Percentiles rank a stretch among this genome's conserved stretches.
phyloP scores from a whole-genome alignment of 306 rosid species.

The Fagus sylvatica region DNA sequence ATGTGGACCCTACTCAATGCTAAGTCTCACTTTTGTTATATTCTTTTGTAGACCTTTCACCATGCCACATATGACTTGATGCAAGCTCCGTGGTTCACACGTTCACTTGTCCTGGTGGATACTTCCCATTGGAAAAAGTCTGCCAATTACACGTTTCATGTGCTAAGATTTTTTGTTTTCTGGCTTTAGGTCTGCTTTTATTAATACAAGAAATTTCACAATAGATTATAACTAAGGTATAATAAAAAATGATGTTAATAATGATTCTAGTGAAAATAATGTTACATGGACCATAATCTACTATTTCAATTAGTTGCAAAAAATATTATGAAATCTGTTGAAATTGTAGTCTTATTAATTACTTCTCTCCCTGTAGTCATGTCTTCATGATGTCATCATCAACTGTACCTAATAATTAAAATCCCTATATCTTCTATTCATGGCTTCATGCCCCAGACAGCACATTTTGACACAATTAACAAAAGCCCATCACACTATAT shows the following conservation, averaged over 20 bases:
- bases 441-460: not conserved
- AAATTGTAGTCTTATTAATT: not conserved
- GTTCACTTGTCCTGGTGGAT: not conserved
- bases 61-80: not conserved
- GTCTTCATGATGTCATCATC: not conserved
- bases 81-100: slow-evolving; percentile 1
- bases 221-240: too few relatives aligned
- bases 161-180: not conserved
- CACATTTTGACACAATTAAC: not conserved
- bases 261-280: too few relatives aligned
- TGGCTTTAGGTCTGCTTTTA: not conserved
- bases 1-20: not conserved
- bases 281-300: too few relatives aligned
- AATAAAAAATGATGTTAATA: too few relatives aligned
- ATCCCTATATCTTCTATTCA: not conserved
- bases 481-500: not conserved
- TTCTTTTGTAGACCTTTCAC: not conserved
- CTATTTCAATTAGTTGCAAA: too few relatives aligned
- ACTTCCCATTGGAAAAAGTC: slow-evolving; percentile 10
- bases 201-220: too few relatives aligned
- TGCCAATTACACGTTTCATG: not conserved
- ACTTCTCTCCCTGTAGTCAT: not conserved
- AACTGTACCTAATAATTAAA: not conserved
- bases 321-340: too few relatives aligned
- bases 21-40: not conserved